Evolutionary conservation across 2,329 filamentous ascomycete species (phyloP), one percentile per base, ranked within the genome.

Genomic region (Talaromyces sp.): DNA sequence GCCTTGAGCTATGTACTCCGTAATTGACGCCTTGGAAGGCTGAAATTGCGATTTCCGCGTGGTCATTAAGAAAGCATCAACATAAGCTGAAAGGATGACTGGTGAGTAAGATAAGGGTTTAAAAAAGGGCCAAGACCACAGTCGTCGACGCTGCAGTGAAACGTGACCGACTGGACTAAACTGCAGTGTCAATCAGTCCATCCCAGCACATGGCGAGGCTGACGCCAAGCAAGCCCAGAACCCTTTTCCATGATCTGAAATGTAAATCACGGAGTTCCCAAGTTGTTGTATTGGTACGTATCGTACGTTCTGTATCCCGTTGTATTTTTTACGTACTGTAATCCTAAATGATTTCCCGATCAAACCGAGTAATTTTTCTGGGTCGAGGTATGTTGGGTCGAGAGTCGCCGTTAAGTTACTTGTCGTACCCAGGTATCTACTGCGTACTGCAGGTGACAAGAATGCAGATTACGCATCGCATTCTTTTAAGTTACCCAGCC

Each of bases 141-240:
- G n/a, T 54, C 51, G n/a, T 53, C 15, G 49, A 34, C 29, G 29
- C 27, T 36, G 53, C 31, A 56, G 19, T 56, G 31, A 56, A 56
- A 56, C 31, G 51, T 54, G 51, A 54, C 51, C 19, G 17, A 34
- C 29, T 6, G 17, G 49, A 19, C 27, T 53, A 29, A 51, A 19
- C 15, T 53, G 49, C 49, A 53, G 6, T 31, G 27, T n/a, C 49
- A 17, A 13, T 34, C 53, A 56, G 31, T 22, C 31, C 2, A n/a
- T 56, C 53, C 25, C n/a, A 56, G 31, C 53, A 38, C 53, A 56
- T 36, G 53, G 53, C 53, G 53, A 56, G 53, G 53, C 53, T 56
- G 53, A 38, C n/a, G 53, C 53, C 53, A 38, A 56, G 53, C 29
- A 22, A 56, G 53, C 29, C 53, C 53, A 36, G 53, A 56, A 56